Conservation (phyloP, 1,284 basidiomycete genomes). For the Austroboletus niveus region DNA sequence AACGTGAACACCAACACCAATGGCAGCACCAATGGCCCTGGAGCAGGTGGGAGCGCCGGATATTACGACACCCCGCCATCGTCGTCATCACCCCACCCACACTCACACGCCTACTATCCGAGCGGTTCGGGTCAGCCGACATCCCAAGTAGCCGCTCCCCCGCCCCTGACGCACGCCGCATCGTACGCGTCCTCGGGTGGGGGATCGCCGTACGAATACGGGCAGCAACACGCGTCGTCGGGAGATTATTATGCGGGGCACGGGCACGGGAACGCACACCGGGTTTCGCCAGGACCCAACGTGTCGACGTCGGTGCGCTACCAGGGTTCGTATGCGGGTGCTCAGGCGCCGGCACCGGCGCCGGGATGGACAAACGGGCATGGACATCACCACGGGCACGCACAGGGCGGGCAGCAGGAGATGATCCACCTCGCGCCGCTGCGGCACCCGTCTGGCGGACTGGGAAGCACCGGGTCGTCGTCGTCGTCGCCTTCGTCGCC, state of each 20-base stretch:
- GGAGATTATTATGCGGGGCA: conserved; percentile 24
- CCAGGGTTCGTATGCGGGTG: neutral
- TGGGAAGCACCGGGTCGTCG: conserved; percentile 10
- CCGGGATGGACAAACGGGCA: conserved; percentile 6
- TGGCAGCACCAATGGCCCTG: conserved; percentile 9
- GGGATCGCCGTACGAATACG: conserved; percentile 29
- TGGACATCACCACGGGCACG: conserved; percentile 10
- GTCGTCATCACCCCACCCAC: conserved; percentile 19
- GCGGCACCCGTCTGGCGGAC: conserved; percentile 21
- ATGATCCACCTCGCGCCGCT: conserved; percentile 61
- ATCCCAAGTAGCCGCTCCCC: conserved; percentile 18
- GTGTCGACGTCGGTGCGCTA: conserved; percentile 20
- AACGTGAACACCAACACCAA: conserved; percentile 11
- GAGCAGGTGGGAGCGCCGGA: conserved; percentile 10
- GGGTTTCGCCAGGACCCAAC: conserved; percentile 23
- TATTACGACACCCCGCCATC: conserved; percentile 29
- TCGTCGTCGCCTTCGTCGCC: conserved; percentile 31
- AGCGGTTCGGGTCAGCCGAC: conserved; percentile 22
- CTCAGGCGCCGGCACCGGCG: neutral
- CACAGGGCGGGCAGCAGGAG: conserved; percentile 30
- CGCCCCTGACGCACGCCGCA: conserved; percentile 14
- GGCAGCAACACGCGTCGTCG: conserved; percentile 21
- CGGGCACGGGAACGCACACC: conserved; percentile 10
- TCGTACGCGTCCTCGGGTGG: conserved; percentile 25
- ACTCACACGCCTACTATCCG: conserved; percentile 26